Base-by-base conservation (phyloP, 148 eudicot species). In the Diospyros lotus region DNA sequence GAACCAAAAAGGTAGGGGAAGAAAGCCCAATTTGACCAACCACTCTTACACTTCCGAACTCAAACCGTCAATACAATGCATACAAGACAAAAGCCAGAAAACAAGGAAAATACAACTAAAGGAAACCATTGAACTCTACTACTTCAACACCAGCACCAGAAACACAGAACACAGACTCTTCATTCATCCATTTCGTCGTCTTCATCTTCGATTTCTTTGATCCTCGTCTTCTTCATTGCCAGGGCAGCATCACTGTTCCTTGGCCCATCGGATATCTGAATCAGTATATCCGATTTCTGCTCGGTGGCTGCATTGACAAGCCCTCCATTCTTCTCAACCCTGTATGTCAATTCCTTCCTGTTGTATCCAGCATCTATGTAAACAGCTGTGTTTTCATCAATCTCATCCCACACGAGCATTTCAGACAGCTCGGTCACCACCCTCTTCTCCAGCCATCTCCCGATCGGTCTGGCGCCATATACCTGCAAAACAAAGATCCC, bases 381-480 rank as follows among this genome's bases (percentile, higher is more conserved):
- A 2, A 92, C 97, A 0, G 94, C 88, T 0, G 94, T 84, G 74
- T 90, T 90, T 68, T 92, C 94, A 12, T 92, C 94, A 1, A 92
- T 92, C 76, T 87, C 97, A 53, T 83, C 97, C 55, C 56, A 75
- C 0, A 92, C 68, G 0, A 92, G 91, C 94, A 92, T 88, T 58
- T 79, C 88, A 0, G 94, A 92, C 60, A 92, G 58, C 79, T 88
- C 92, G 0, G 94, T 90, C 28, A 90, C 98, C 39, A 93, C 97
- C 78, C 83, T 88, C 66, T 84, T 91, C 81, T 91, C 98, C 44
- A 93, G 72, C 94, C 97, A 93, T 70, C 98, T 88, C 77, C 98
- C 85, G 2, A 93, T 91, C 0, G 98, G 98, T 41, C 98, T 86
- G 46, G 97, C 98, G 55, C 98, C 98, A 70, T 88, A 93, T 1